phyloP scores from a whole-genome alignment of 1,284 basidiomycete genomes.

The Malassezia globosa region DNA sequence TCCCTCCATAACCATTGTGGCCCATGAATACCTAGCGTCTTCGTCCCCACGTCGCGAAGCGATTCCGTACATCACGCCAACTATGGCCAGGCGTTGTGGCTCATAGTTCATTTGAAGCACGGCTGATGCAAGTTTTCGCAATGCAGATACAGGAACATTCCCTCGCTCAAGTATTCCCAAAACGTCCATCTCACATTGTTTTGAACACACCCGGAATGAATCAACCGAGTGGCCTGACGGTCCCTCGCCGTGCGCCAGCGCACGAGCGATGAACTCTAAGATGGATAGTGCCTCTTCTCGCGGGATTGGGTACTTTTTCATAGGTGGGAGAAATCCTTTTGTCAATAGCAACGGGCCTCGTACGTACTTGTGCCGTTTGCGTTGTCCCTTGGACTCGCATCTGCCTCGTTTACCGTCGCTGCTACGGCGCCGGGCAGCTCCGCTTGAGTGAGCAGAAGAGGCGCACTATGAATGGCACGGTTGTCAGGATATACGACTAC shows the following conservation, averaged over 20 bases:
- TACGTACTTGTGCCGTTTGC: too few species aligned
- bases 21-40: conserved; percentile 35
- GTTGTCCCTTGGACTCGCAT: too few species aligned
- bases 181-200: conserved; percentile 5
- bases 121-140: conserved; percentile 6
- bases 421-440: too few species aligned
- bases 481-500: too few species aligned
- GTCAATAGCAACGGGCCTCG: background rate
- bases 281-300: conserved; percentile 1
- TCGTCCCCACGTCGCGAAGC: conserved; percentile 19
- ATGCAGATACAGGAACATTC: background rate
- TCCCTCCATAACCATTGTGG: conserved; percentile 33
- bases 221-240: background rate
- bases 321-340: conserved; percentile 2
- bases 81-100: background rate
- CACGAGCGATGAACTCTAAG: background rate
- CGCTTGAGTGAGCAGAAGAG: too few species aligned
- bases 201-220: background rate
- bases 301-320: conserved; percentile 7
- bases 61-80: background rate
- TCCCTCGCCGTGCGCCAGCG: background rate
- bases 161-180: conserved; percentile 2
- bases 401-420: too few species aligned
- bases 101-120: conserved; percentile 9
- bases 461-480: too few species aligned